These are phyloP conservation scores for Berberis thunbergii DNA, from an alignment of 164 flowering plant genomes.

Conservation along the genomic window DNA sequence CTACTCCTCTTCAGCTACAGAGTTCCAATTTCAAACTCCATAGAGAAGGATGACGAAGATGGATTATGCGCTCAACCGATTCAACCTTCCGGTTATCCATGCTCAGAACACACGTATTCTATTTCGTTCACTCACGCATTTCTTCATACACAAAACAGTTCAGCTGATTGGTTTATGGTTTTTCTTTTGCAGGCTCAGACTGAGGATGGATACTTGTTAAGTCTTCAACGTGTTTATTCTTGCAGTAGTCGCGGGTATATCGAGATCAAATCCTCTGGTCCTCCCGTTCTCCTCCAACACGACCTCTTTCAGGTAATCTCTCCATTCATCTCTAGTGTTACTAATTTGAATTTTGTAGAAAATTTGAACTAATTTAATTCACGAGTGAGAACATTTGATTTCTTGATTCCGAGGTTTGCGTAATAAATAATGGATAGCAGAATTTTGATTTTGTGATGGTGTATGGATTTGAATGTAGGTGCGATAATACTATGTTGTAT, in stretches of 20 bases:
- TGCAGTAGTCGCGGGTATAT: constrained; percentile 27
- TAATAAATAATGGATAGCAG: too few relatives aligned
- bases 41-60: constrained; percentile 5
- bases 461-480: too few relatives aligned
- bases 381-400: not conserved
- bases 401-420: too few relatives aligned
- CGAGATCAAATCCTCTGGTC: constrained; percentile 21
- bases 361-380: not conserved
- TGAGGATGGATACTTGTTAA: constrained; percentile 64
- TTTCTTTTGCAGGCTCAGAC: constrained; percentile 48
- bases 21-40: constrained; percentile 9
- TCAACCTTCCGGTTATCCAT: constrained; percentile 61
- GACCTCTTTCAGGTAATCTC: constrained; percentile 70
- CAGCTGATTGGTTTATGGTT: not conserved
- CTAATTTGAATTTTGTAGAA: not conserved
- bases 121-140: constrained; percentile 9
- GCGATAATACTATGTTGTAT: too few relatives aligned
- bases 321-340: constrained; percentile 3
- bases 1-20: too few relatives aligned
- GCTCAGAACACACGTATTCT: constrained; percentile 54
- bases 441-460: too few relatives aligned
- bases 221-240: constrained; percentile 67
- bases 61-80: constrained; percentile 52
- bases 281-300: constrained; percentile 75
- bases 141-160: not conserved